phyloP scores from a whole-genome alignment of 1,284 basidiomycete species.

The Naganishia liquefaciens region DNA sequence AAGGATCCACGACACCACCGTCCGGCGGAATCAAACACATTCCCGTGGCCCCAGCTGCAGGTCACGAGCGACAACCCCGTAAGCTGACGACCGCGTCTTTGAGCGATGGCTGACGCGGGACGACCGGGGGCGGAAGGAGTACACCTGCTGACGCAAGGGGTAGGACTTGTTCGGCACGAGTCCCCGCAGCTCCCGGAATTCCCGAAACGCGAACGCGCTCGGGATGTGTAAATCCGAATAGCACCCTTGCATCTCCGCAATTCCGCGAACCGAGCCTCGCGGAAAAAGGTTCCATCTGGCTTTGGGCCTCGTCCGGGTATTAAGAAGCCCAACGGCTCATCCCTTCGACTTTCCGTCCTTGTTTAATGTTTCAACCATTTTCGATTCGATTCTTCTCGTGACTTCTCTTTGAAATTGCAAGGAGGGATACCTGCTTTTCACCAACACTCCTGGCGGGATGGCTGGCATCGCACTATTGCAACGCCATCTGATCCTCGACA shows the following conservation, averaged over 20 bases:
- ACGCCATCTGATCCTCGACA: no score
- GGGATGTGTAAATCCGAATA: slow-evolving; percentile 10
- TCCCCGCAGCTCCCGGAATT: slow-evolving; percentile 4
- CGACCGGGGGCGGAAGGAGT: no score
- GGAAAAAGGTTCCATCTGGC: slow-evolving; percentile 6
- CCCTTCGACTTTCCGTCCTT: background rate
- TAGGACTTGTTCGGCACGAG: slow-evolving; percentile 20
- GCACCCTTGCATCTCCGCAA: slow-evolving; percentile 7
- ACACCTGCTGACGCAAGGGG: background rate
- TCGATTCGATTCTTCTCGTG: no score
- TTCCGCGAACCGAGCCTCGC: background rate
- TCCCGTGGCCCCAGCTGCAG: background rate
- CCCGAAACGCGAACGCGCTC: background rate
- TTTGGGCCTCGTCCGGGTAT: background rate
- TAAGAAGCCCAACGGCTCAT: background rate
- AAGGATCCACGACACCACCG: background rate
- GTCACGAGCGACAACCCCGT: background rate
- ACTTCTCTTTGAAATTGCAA: no score
- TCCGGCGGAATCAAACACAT: background rate
- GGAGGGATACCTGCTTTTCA: no score
- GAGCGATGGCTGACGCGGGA: no score
- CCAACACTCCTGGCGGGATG: no score
- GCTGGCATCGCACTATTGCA: no score
- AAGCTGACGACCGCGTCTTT: background rate
- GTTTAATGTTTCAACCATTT: no score